Base-by-base conservation (phyloP, 306 rosid species). In the Phaseolus lunatus region DNA sequence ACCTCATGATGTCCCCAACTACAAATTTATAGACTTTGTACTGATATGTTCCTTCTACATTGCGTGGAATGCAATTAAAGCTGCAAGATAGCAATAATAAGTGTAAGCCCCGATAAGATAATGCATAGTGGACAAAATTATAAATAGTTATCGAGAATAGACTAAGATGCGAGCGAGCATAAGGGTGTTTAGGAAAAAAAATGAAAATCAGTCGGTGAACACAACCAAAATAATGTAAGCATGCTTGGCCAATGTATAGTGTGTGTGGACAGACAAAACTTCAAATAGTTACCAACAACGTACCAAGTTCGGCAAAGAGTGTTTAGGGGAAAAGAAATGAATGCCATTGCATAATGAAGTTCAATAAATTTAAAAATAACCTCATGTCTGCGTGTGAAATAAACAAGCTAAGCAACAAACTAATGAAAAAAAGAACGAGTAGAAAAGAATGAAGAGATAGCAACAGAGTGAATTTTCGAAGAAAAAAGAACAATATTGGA, bases 51-150 rank as follows among this genome's bases (percentile, higher is more conserved):
- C 87, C 71, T 71, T 85, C 82, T 87, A 92, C 80, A 85, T 79
- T 24, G 86, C 67, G 23, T 73, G 86, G 18, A 86, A 69, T 57
- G 86, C 76, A 67, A 92, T 73, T 68, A 94, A 87, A 82, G 87
- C 97, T 95, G 97, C 90, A 85, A n/a, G 80, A 84, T 61, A 85
- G 44, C 33, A 72, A 37, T 27, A 64, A 73, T 62, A 11, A 14
- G 27, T 18, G 49, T 64, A 54, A 87, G 72, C 75, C 79, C 48
- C 44, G 3, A 9, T 9, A 9, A 39, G 3, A 39, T 39, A 39
- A 9, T 2, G 12, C 13, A 9, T 9, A 39, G 43, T 37, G 43
- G 68, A 49, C 37, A 20, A 18, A 54, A 67, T 57, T 63, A 72
- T 19, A 39, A 13, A 37, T 15, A 71, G 18, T 37, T 62, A 35